A percentile compares a stretch with the other conserved stretches of the same genome.
Evolutionary conservation across 2,329 filamentous ascomycete genomes (phyloP).

Genomic region (Xylaria sp.): DNA sequence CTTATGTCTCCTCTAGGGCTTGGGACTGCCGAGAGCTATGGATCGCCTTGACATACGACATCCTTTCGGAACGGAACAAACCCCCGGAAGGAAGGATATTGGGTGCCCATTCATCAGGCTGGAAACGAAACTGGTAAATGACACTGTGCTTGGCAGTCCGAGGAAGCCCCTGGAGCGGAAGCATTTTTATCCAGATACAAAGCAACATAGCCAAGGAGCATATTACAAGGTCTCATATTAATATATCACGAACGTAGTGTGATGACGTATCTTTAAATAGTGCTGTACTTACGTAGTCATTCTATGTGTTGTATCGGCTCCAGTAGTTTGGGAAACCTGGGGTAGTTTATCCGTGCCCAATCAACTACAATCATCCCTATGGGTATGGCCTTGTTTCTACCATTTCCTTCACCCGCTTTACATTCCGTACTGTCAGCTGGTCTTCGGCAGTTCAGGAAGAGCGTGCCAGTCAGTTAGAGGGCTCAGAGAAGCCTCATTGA

Average conservation of each 20-base stretch:
- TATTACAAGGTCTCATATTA: constrained; percentile 2
- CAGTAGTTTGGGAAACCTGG: constrained; percentile 28
- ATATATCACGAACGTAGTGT: constrained; percentile 13
- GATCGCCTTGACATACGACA: neutral
- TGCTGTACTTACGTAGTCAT: constrained; percentile 1
- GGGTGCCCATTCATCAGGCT: constrained; percentile 12
- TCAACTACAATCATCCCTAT: neutral
- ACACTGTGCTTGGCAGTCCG: constrained; percentile 21
- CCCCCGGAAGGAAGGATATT: constrained; percentile 22
- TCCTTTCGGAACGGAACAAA: constrained; percentile 39
- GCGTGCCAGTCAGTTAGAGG: neutral
- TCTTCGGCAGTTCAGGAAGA: constrained; percentile 28
- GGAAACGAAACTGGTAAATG: constrained; percentile 9
- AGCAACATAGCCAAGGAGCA: neutral
- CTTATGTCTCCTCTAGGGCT: constrained; percentile 23
- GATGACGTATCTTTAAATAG: constrained; percentile 6
- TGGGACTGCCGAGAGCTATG: neutral
- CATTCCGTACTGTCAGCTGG: constrained; percentile 13
- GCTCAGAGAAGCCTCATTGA: neutral
- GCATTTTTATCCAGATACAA: constrained; percentile 19
- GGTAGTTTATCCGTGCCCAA: constrained; percentile 35
- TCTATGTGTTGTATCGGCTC: constrained; percentile 15
- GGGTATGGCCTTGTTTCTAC: constrained; percentile 12
- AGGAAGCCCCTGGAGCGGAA: constrained; percentile 14
- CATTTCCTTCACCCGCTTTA: constrained; percentile 17